Evolutionary conservation across 495 filamentous ascomycete genomes (phyloP).

Genomic region (Podospora conica): DNA sequence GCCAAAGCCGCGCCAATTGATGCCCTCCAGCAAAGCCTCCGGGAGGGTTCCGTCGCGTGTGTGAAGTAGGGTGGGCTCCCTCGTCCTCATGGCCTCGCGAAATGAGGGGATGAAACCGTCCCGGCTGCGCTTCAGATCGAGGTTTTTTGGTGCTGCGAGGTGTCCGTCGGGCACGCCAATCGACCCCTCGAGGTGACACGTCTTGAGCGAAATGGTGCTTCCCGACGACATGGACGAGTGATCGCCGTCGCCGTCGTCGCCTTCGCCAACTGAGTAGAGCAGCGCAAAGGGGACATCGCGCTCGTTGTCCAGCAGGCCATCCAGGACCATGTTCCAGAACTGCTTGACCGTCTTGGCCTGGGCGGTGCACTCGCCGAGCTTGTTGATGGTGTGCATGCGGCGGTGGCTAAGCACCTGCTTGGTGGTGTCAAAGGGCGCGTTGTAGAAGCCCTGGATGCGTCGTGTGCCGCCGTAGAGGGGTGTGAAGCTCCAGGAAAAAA

Average conservation of each 20-base stretch:
- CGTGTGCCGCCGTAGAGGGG: conserved; percentile 47
- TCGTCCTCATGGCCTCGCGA: conserved; percentile 48
- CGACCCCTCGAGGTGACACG: conserved; percentile 47
- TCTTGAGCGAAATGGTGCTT: conserved; percentile 46
- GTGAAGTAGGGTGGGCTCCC: conserved; percentile 50
- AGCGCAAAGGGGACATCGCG: conserved; percentile 51
- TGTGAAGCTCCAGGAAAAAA: conserved; percentile 55
- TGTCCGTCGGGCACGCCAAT: conserved; percentile 52
- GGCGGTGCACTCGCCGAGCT: conserved; percentile 52
- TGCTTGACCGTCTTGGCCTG: conserved; percentile 50
- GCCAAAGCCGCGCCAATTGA: conserved; percentile 32
- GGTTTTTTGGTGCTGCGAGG: conserved; percentile 39
- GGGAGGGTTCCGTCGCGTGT: conserved; percentile 51
- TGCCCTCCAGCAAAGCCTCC: conserved; percentile 28
- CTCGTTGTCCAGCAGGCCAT: conserved; percentile 42
- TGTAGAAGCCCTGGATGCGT: conserved; percentile 44
- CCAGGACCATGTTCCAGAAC: conserved; percentile 48
- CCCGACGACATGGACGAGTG: conserved; percentile 52
- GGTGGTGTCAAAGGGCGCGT: conserved; percentile 53
- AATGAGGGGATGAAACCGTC: conserved; percentile 53
- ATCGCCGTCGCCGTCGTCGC: conserved; percentile 50
- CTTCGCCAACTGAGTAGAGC: conserved; percentile 46
- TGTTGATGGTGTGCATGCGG: conserved; percentile 51
- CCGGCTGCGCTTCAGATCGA: conserved; percentile 51
- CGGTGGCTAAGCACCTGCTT: conserved; percentile 48